Evolutionary conservation across 2,329 filamentous ascomycete genomes (phyloP), one percentile per base, ranked within the genome.

Genomic region (Aureobasidium pullulans): DNA sequence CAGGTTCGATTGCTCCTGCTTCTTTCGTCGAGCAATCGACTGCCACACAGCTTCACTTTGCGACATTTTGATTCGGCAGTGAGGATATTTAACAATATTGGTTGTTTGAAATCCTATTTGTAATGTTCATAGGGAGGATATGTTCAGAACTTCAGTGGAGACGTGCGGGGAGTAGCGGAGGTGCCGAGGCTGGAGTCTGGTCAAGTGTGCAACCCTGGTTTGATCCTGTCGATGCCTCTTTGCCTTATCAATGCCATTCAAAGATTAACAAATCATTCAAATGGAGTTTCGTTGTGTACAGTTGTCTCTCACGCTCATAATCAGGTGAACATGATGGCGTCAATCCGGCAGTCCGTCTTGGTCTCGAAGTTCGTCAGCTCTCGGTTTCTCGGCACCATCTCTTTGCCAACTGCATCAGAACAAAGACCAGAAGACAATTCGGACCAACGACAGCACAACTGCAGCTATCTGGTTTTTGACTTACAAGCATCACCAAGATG

Each of bases 21-120:
- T 73, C 64, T 79, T 79, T 60, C 70, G 71, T 59, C 65, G 66
- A 15, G 76, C 69, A 9, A 77, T 71, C 9, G 68, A 63, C 62
- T 74, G 67, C 75, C 76, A 79, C n/a, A 63, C 63, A 8, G 49
- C 32, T 39, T 60, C 60, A 46, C 15, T 2, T 37, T 67, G 61
- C 13, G 68, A 31, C 70, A 72, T 73, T n/a, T 42, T 34, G 13
- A n/a, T 4, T 29, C 2, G 28, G 23, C 23, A 23, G 23, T 23
- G 23, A 23, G 23, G 1, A 23, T 23, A 13, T 2, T 10, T 23
- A 8, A 6, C 4, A 19, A 4, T 8, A 40, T 28, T 8, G 5
- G 36, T 34, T 57, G 31, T 43, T 60, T 5, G 42, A 32, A 23
- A 23, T 4, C 23, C 2, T 23, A 3, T 23, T 23, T 23, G 23